Conservation (phyloP, 2,329 filamentous ascomycete species). For the Botrytis tulipae region DNA sequence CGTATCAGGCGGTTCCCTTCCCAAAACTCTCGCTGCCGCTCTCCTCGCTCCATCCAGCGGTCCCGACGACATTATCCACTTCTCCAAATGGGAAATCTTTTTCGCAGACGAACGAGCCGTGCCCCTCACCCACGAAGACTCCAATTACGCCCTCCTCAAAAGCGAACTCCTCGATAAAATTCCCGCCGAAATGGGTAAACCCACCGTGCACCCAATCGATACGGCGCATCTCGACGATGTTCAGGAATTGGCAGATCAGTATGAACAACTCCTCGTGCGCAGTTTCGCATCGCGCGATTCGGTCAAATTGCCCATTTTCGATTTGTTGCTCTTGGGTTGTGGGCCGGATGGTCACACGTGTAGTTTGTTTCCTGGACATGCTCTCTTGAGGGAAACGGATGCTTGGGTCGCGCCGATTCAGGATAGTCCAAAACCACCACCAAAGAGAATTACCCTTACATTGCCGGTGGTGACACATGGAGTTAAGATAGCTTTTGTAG, state of each 20-base stretch:
- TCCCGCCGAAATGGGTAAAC: constrained; percentile 60
- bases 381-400: constrained; percentile 77
- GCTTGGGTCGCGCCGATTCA: constrained; percentile 92
- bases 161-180: constrained; percentile 86
- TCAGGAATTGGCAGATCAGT: constrained; percentile 89
- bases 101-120: constrained; percentile 97
- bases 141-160: constrained; percentile 89
- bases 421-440: constrained; percentile 92
- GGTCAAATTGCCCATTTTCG: constrained; percentile 92
- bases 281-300: constrained; percentile 90
- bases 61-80: constrained; percentile 63
- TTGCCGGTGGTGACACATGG: constrained; percentile 87
- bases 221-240: constrained; percentile 64
- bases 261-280: constrained; percentile 82
- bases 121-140: constrained; percentile 85
- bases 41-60: constrained; percentile 59
- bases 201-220: constrained; percentile 79
- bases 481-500: constrained; percentile 84
- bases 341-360: constrained; percentile 97
- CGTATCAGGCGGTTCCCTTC: constrained; percentile 90
- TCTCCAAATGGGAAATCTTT: constrained; percentile 94
- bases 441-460: constrained; percentile 86
- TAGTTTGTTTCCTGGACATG: constrained; percentile 89
- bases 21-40: constrained; percentile 80
- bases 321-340: constrained; percentile 88